Conservation (phyloP, 148 eudicot genomes). For the Rhododendron molle region DNA sequence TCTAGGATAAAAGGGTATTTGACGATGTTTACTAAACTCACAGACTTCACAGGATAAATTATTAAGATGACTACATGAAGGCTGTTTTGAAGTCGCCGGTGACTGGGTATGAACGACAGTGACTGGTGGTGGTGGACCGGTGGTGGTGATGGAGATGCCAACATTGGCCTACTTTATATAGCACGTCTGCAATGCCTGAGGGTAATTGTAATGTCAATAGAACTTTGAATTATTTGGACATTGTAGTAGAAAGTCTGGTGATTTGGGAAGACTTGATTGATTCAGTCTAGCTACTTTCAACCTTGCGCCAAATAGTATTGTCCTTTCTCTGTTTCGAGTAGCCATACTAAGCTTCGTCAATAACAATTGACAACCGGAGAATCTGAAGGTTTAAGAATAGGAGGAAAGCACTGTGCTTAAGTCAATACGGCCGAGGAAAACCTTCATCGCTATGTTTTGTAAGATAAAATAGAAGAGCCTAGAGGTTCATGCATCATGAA, state of each 20-base stretch:
- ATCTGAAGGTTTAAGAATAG: not conserved
- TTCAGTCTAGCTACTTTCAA: not conserved
- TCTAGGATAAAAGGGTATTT: too few species aligned
- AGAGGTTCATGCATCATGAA: not conserved
- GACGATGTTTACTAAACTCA: too few species aligned
- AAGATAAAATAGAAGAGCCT: not conserved
- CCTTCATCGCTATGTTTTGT: not conserved
- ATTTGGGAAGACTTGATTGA: not conserved
- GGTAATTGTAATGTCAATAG: not conserved
- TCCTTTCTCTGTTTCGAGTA: not conserved
- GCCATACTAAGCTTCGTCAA: not conserved
- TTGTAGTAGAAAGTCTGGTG: not conserved
- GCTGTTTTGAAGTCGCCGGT: too few species aligned
- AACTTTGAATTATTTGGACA: not conserved
- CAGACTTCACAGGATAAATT: too few species aligned
- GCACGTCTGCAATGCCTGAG: not conserved
- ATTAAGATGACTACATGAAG: too few species aligned
- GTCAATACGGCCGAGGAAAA: not conserved
- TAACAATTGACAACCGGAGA: not conserved
- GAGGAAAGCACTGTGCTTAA: slow-evolving; percentile 1
- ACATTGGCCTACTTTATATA: not conserved
- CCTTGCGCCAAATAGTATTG: not conserved
- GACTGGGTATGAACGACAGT: too few species aligned
- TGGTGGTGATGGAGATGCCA: too few species aligned
- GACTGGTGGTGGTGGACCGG: too few species aligned